Conservation (phyloP, 495 filamentous ascomycete species). For the Penicillium canariense region DNA sequence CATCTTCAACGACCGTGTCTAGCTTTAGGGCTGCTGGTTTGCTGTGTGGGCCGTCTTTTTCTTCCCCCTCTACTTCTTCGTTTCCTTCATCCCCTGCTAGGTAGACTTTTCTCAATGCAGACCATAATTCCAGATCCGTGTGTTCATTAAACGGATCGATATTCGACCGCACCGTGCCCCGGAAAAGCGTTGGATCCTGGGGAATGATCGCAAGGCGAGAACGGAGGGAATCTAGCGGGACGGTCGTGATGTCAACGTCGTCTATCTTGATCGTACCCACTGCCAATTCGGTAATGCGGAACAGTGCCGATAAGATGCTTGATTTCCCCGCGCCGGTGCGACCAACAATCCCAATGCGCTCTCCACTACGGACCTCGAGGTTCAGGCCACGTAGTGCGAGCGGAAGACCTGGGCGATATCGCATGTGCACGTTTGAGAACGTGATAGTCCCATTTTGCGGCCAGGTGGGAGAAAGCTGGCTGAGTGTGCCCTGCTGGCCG, state of each 20-base stretch:
- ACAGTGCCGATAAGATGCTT: no score
- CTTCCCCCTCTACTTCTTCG: neutral
- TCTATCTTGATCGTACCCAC: constrained; percentile 77
- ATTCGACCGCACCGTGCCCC: constrained; percentile 79
- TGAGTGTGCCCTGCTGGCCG: no score
- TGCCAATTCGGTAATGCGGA: constrained; percentile 79
- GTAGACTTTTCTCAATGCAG: constrained; percentile 31
- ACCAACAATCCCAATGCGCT: neutral
- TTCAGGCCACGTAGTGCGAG: no score
- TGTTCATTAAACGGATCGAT: constrained; percentile 81
- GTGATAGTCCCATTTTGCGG: no score
- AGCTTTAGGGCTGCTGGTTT: no score
- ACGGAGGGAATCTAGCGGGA: constrained; percentile 74
- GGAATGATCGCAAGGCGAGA: constrained; percentile 85
- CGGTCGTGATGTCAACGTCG: constrained; percentile 71
- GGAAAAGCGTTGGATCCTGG: constrained; percentile 86
- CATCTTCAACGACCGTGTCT: no score
- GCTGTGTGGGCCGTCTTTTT: neutral
- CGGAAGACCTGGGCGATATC: no score
- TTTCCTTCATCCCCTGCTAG: neutral
- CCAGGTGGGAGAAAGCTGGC: no score
- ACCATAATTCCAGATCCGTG: constrained; percentile 75
- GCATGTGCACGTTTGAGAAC: no score
- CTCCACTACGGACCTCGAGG: neutral
- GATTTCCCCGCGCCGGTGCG: neutral